Percentiles rank a stretch among this genome's conserved stretches.
phyloP scores from a whole-genome alignment of 805 yeast genomes.

The Yarrowia yakushimensis region DNA sequence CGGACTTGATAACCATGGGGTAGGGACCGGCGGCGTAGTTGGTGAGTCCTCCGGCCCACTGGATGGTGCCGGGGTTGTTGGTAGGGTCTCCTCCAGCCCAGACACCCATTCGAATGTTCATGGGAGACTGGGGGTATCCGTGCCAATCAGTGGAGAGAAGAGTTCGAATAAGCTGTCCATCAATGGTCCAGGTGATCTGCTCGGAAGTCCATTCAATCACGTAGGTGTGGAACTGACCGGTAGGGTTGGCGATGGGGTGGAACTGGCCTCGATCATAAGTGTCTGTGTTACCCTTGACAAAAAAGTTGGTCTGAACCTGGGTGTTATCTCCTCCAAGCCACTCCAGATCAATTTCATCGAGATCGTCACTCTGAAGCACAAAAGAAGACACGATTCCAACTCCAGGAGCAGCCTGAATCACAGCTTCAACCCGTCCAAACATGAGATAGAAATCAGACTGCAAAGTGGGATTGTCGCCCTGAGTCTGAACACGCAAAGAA shows the following conservation, averaged over 20 bases:
- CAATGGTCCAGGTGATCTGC: conserved; percentile 63
- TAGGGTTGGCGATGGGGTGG: conserved; percentile 53
- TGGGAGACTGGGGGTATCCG: conserved; percentile 92
- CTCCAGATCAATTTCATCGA: conserved; percentile 87
- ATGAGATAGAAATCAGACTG: conserved; percentile 77
- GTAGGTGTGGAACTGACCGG: conserved; percentile 64
- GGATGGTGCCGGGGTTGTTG: conserved; percentile 58
- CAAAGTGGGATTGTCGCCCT: conserved; percentile 75
- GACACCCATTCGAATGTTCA: conserved; percentile 59
- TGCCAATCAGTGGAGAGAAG: conserved; percentile 50
- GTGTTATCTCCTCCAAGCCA: conserved; percentile 78
- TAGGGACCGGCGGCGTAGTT: conserved; percentile 48
- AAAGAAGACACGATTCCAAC: conserved; percentile 77
- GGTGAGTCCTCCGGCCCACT: conserved; percentile 69
- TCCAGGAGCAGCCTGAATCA: conserved; percentile 70
- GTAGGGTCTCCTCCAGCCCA: conserved; percentile 51
- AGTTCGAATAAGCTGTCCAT: conserved; percentile 66
- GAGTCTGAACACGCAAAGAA: conserved; percentile 52
- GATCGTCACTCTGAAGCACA: conserved; percentile 75
- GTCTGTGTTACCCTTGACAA: conserved; percentile 73
- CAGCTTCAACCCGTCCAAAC: conserved; percentile 81
- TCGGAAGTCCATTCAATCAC: conserved; percentile 80
- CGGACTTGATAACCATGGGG: conserved; percentile 56
- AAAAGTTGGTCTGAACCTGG: conserved; percentile 69
- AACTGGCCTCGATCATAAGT: conserved; percentile 78